These are phyloP conservation scores for Mycena vulgaris DNA, from an alignment of 768 basidiomycete genomes.

Conservation along the genomic window DNA sequence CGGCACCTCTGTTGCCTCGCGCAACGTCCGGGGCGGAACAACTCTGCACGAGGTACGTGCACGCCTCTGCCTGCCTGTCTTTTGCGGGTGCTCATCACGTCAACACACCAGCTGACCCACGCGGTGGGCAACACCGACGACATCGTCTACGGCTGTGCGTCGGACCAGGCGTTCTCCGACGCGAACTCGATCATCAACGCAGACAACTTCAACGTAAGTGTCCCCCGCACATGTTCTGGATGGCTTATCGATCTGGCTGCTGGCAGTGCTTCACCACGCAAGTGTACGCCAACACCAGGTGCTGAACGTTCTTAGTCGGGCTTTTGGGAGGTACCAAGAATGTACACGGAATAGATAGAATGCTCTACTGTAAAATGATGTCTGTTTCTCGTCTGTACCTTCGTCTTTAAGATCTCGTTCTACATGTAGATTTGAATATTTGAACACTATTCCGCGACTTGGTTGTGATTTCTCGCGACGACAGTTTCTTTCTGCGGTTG, in stretches of 20 bases:
- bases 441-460: too few relatives aligned
- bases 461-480: too few relatives aligned
- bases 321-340: too few relatives aligned
- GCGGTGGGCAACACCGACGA: slow-evolving; percentile 59
- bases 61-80: background rate
- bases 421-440: too few relatives aligned
- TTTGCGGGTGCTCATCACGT: background rate
- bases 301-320: too few relatives aligned
- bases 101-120: slow-evolving; percentile 58
- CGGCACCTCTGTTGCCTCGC: slow-evolving; percentile 59
- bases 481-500: too few relatives aligned
- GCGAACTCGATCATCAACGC: slow-evolving; percentile 55
- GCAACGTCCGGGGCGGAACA: slow-evolving; percentile 63
- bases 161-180: slow-evolving; percentile 57
- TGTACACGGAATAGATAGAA: too few relatives aligned
- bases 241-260: background rate
- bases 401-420: too few relatives aligned
- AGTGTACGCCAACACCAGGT: slow-evolving; percentile 58
- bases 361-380: too few relatives aligned
- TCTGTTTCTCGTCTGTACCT: too few relatives aligned
- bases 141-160: slow-evolving; percentile 57
- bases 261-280: slow-evolving; percentile 65
- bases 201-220: slow-evolving; percentile 65
- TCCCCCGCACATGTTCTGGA: background rate
- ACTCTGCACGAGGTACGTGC: slow-evolving; percentile 60